Evolutionary conservation across 495 filamentous ascomycete genomes (phyloP).

Genomic region (Xylaria telfairii): DNA sequence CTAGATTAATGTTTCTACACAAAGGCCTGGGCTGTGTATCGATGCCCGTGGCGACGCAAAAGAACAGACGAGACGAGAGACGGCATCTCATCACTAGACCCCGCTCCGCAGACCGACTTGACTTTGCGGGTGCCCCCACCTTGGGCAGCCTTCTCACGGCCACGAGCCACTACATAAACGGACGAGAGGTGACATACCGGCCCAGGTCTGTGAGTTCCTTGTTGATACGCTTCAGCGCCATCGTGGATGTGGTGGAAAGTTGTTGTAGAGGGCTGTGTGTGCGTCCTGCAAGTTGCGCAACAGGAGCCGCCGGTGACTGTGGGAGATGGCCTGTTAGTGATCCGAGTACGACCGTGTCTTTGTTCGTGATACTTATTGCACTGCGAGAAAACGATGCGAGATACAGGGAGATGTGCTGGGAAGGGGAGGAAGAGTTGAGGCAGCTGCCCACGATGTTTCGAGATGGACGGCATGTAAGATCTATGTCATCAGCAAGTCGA

Average conservation of each 20-base stretch:
- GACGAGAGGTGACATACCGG: conserved; percentile 69
- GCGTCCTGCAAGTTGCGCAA: conserved; percentile 17
- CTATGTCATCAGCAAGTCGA: conserved; percentile 2
- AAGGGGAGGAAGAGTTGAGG: neutral
- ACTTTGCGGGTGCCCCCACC: conserved; percentile 40
- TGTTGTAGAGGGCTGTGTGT: conserved; percentile 13
- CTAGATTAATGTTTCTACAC: neutral
- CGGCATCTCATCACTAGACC: conserved; percentile 34
- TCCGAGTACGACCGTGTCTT: conserved; percentile 35
- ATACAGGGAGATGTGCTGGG: neutral
- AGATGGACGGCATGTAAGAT: neutral
- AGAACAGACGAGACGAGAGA: neutral
- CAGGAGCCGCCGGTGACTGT: conserved; percentile 32
- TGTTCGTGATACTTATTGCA: conserved; percentile 29
- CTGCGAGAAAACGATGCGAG: conserved; percentile 9
- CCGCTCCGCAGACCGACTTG: conserved; percentile 35
- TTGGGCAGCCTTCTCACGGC: conserved; percentile 34
- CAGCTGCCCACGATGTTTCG: neutral
- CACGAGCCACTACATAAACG: neutral
- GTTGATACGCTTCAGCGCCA: conserved; percentile 99
- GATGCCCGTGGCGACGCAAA: neutral
- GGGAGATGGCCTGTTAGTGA: conserved; percentile 37
- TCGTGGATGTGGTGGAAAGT: conserved; percentile 50
- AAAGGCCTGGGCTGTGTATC: neutral
- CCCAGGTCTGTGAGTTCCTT: conserved; percentile 99